Conservation (phyloP, 192 early-diverging fungal genomes). For the Backusella liffmaniae region DNA sequence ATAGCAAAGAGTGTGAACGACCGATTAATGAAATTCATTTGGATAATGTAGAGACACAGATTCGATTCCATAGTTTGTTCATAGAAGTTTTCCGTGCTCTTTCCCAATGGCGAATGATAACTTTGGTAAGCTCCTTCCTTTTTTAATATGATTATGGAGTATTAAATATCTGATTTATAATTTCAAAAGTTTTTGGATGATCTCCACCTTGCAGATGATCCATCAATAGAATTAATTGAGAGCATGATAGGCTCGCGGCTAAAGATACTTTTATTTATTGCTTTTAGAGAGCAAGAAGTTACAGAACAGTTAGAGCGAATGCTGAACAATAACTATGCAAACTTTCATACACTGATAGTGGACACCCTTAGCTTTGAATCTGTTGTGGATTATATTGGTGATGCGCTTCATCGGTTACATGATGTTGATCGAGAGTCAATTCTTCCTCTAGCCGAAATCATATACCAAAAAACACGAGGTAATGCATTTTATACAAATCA, state of each 20-base stretch:
- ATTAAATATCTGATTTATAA: background rate
- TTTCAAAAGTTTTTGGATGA: conserved; percentile 32
- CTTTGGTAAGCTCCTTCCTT: conserved; percentile 19
- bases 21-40: background rate
- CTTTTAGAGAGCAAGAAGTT: conserved; percentile 24
- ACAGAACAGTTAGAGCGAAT: conserved; percentile 3
- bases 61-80: conserved; percentile 28
- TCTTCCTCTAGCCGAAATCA: conserved; percentile 20
- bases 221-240: conserved; percentile 28
- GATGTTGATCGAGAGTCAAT: conserved; percentile 10
- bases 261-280: conserved; percentile 25
- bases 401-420: conserved; percentile 19
- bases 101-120: conserved; percentile 28
- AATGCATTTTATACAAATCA: conserved; percentile 33
- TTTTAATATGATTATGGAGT: background rate
- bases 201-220: conserved; percentile 34
- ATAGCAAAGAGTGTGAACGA: background rate
- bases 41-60: conserved; percentile 19
- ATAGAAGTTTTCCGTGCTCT: conserved; percentile 29
- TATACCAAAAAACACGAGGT: conserved; percentile 28
- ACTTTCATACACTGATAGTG: conserved; percentile 9
- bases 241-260: conserved; percentile 21
- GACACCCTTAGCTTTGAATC: conserved; percentile 20
- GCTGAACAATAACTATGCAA: conserved; percentile 11
- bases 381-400: conserved; percentile 21